Evolutionary conservation across 1,284 basidiomycete genomes (phyloP).

Genomic region (Naganishia liquefaciens): DNA sequence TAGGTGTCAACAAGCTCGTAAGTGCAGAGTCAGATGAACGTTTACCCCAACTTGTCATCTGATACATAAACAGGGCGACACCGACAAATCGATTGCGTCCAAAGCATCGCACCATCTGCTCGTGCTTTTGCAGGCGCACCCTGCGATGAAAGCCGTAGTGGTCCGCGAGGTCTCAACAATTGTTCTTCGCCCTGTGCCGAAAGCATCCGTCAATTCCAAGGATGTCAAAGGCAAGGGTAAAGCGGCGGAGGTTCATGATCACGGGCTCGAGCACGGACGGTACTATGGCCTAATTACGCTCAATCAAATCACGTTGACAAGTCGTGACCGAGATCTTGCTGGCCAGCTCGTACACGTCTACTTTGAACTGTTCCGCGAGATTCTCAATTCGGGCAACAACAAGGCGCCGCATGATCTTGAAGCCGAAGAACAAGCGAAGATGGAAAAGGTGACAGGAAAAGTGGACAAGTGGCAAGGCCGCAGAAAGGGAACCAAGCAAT

Average conservation of each 20-base stretch:
- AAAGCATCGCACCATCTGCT: conserved; percentile 87
- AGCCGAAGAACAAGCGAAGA: conserved; percentile 45
- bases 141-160: conserved; percentile 88
- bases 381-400: conserved; percentile 63
- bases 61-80: conserved; percentile 69
- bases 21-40: conserved; percentile 40
- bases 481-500: conserved; percentile 44
- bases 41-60: conserved; percentile 7
- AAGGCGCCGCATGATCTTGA: conserved; percentile 54
- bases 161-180: conserved; percentile 82
- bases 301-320: conserved; percentile 85
- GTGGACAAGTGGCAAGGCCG: conserved; percentile 53
- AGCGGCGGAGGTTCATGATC: conserved; percentile 46
- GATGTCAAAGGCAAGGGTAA: conserved; percentile 55
- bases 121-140: conserved; percentile 85
- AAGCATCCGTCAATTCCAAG: conserved; percentile 55
- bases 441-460: conserved; percentile 54
- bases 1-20: conserved; percentile 93
- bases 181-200: conserved; percentile 65
- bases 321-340: conserved; percentile 74
- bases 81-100: conserved; percentile 83
- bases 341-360: conserved; percentile 83
- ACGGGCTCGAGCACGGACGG: conserved; percentile 66
- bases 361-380: conserved; percentile 90
- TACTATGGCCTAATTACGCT: conserved; percentile 93